These are phyloP conservation scores for Colletotrichum lentis DNA, from an alignment of 2,329 filamentous ascomycete species.

Conservation along the genomic window DNA sequence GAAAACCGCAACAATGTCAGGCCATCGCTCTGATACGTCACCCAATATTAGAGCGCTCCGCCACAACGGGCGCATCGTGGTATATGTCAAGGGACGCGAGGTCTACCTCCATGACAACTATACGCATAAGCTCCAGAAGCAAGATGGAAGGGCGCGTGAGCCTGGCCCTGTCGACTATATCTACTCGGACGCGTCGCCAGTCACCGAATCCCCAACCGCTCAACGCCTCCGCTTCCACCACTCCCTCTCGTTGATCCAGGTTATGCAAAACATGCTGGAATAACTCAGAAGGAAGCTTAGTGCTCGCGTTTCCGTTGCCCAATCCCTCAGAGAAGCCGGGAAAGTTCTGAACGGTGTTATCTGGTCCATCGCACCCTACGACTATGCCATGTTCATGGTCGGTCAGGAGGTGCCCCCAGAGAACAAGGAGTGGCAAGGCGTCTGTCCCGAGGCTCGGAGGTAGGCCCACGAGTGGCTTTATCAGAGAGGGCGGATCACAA, in stretches of 20 bases:
- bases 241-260: background rate
- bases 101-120: background rate
- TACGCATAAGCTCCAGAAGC: too few relatives aligned
- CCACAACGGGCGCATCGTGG: background rate
- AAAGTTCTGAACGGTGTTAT: background rate
- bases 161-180: background rate
- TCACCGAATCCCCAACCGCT: background rate
- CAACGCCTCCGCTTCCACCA: background rate
- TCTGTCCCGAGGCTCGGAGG: background rate
- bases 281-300: slow-evolving; percentile 5
- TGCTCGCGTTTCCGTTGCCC: background rate
- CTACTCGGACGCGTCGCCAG: background rate
- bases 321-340: background rate
- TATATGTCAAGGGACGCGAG: background rate
- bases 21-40: background rate
- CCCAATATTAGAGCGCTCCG: background rate
- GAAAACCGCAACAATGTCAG: background rate
- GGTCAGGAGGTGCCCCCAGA: background rate
- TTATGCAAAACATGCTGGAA: background rate
- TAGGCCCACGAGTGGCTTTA: background rate
- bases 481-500: background rate
- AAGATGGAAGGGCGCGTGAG: background rate
- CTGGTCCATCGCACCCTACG: background rate
- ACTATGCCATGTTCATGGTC: background rate
- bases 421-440: background rate